phyloP scores from a whole-genome alignment of 2,329 filamentous ascomycete genomes.

The Xylaria sp. region DNA sequence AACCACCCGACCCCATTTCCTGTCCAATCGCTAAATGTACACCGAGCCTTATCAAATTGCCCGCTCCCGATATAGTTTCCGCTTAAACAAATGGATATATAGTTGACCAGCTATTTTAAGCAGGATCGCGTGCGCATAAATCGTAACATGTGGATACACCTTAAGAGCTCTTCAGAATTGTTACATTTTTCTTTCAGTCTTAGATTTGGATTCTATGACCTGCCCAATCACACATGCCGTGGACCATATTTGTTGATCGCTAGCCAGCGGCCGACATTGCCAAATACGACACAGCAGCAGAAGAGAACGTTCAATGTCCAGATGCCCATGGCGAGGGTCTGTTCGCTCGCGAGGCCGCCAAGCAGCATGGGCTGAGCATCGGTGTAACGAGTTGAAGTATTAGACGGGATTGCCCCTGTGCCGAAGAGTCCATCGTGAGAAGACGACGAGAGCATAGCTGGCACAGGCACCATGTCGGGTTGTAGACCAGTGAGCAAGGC shows the following conservation, averaged over 20 bases:
- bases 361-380: conserved; percentile 49
- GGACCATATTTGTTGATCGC: conserved; percentile 61
- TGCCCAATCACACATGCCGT: conserved; percentile 58
- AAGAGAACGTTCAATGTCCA: conserved; percentile 96
- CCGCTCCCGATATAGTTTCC: conserved; percentile 14
- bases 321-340: conserved; percentile 76
- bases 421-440: conserved; percentile 26
- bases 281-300: conserved; percentile 94
- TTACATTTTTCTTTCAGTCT: conserved; percentile 1
- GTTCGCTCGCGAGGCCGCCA: conserved; percentile 67
- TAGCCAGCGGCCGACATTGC: conserved; percentile 88
- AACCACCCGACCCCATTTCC: conserved; percentile 2
- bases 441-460: conserved; percentile 54
- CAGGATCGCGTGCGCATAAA: conserved; percentile 16
- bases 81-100: conserved; percentile 10
- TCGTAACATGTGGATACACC: conserved; percentile 21
- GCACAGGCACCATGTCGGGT: conserved; percentile 79
- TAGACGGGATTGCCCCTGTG: conserved; percentile 19
- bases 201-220: conserved; percentile 15
- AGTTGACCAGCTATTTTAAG: neutral
- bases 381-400: conserved; percentile 23
- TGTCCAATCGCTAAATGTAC: conserved; percentile 6
- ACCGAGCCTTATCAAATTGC: conserved; percentile 9
- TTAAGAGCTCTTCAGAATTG: neutral
- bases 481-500: conserved; percentile 77